Percentiles rank a stretch among this genome's conserved stretches.
phyloP scores from a whole-genome alignment of 1,284 basidiomycete species.

The Leccinum holopus region DNA sequence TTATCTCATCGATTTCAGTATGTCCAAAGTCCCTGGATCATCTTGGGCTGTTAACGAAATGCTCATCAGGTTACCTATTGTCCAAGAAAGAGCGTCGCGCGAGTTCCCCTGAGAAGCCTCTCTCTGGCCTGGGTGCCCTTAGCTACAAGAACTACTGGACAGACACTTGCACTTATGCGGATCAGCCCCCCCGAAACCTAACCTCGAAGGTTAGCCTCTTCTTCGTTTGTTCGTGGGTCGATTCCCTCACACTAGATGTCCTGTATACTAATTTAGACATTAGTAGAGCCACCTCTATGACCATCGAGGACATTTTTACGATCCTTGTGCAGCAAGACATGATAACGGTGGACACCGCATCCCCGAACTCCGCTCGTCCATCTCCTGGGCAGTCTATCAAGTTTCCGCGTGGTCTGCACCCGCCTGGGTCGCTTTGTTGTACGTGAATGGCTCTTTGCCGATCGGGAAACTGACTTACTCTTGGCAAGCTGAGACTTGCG shows the following conservation, averaged over 20 bases:
- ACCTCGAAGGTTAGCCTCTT: slow-evolving; percentile 69
- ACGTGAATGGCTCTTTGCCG: too few species aligned
- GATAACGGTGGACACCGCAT: slow-evolving; percentile 60
- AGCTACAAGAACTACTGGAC: slow-evolving; percentile 98
- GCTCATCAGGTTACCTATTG: slow-evolving; percentile 80
- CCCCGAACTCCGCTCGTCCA: slow-evolving; percentile 54
- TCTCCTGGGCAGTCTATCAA: slow-evolving; percentile 76
- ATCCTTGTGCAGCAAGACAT: slow-evolving; percentile 79
- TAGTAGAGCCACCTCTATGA: slow-evolving; percentile 86
- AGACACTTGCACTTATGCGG: slow-evolving; percentile 86
- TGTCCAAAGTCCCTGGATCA: slow-evolving; percentile 38
- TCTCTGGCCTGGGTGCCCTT: slow-evolving; percentile 86
- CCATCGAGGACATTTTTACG: slow-evolving; percentile 81
- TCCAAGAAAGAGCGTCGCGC: slow-evolving; percentile 91
- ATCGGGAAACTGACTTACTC: too few species aligned
- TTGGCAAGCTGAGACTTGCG: too few species aligned
- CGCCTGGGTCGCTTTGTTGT: too few species aligned
- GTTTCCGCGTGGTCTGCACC: slow-evolving; percentile 53
- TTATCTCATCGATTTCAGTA: slow-evolving; percentile 95
- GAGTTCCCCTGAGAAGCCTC: slow-evolving; percentile 91
- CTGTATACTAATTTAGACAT: slow-evolving; percentile 63
- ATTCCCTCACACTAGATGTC: slow-evolving; percentile 21
- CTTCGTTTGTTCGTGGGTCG: slow-evolving; percentile 12
- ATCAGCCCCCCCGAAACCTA: slow-evolving; percentile 57
- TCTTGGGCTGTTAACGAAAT: slow-evolving; percentile 4